Evolutionary conservation across 208 protist genomes (phyloP).

Genomic region (Acanthamoeba healyi): DNA sequence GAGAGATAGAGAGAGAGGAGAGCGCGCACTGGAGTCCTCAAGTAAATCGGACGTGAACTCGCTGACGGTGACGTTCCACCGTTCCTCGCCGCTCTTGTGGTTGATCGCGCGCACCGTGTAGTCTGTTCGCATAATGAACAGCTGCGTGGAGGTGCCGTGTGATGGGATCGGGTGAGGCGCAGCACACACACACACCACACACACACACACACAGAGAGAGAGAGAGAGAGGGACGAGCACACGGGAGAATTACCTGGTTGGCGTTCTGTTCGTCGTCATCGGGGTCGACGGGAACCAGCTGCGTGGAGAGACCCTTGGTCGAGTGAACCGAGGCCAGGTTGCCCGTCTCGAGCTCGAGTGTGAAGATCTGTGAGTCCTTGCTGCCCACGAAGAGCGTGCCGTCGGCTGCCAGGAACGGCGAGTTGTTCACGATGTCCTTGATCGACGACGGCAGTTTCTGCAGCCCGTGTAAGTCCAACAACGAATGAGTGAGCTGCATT

Average conservation of each 20-base stretch:
- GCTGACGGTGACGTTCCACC: slow-evolving; percentile 1
- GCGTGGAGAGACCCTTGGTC: slow-evolving; percentile 5
- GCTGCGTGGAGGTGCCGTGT: no score
- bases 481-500: neutral
- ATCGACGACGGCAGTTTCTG: slow-evolving; percentile 24
- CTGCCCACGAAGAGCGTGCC: slow-evolving; percentile 57
- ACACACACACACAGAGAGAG: no score
- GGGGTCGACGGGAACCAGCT: slow-evolving; percentile 27
- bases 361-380: slow-evolving; percentile 57
- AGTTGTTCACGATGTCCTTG: slow-evolving; percentile 51
- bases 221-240: neutral
- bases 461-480: neutral
- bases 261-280: neutral
- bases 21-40: neutral
- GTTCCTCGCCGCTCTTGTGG: slow-evolving; percentile 34
- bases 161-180: no score
- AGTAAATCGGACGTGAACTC: neutral
- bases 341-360: slow-evolving; percentile 11
- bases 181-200: no score
- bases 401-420: slow-evolving; percentile 50
- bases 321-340: neutral
- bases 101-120: slow-evolving; percentile 35
- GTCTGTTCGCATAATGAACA: slow-evolving; percentile 25
- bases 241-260: neutral
- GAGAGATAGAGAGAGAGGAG: neutral